Conservation (phyloP, 257 asterid genomes). For the Solanum etuberosum region DNA sequence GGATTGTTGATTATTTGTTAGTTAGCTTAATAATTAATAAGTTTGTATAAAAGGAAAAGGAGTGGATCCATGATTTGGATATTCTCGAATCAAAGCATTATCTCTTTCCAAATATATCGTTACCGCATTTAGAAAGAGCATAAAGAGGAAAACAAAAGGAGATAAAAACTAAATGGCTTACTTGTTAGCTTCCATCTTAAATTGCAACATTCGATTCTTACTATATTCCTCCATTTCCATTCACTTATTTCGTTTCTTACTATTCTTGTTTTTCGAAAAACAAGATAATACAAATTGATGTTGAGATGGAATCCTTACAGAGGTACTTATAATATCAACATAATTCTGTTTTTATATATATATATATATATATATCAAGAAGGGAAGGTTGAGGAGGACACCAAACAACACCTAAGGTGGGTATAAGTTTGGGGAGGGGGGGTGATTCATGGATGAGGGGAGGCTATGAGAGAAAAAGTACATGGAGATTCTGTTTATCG, state of each 20-base stretch:
- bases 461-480: background rate
- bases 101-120: background rate
- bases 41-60: too few species aligned
- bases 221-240: background rate
- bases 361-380: background rate
- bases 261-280: background rate
- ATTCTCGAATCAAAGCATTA: background rate
- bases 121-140: background rate
- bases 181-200: background rate
- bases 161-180: background rate
- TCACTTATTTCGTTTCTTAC: background rate
- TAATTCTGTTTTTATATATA: too few species aligned
- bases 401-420: background rate
- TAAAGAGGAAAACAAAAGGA: background rate
- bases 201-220: background rate
- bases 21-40: background rate
- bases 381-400: background rate
- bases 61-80: background rate
- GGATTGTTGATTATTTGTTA: constrained; percentile 1
- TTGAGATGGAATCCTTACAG: background rate
- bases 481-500: background rate
- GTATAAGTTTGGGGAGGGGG: background rate
- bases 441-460: background rate
- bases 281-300: background rate
- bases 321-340: background rate